Evolutionary conservation across 768 basidiomycete species (phyloP), one percentile per base, ranked within the genome.

Genomic region (Termitomyces sp.): DNA sequence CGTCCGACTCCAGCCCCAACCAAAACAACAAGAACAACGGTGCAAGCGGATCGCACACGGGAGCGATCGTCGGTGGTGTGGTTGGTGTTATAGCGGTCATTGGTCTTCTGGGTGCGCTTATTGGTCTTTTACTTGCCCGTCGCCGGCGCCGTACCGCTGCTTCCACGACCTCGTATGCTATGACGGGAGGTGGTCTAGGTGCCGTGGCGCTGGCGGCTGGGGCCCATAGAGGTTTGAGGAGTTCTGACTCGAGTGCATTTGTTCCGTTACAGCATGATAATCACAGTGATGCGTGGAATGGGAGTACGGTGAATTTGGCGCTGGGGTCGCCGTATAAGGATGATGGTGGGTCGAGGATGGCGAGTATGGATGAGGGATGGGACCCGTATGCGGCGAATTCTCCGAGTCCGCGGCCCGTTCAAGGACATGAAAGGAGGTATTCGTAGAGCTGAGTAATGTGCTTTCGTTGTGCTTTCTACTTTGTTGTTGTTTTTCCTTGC

Each of bases 161-260:
- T 31, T 68, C 66, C 8, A 60, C 69, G 17, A 59, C 66, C 12
- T 65, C 68, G 44, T 72, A 69, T 46, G 65, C 49, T 31, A 63
- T 63, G 69, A 59, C 57, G 42, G 61, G 44, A 47, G 58, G 55
- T 16, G 66, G 65, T 14, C 49, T 29, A 12, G 63, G 61, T 51
- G 35, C 44, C 19, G 59, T 55, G 53, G 45, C 37, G 34, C 42
- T 51, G 37, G 58, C 43, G 52, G 55, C 63, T 23, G 73, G 71
- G 25, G 68, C 63, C 41, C 64, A 55, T 23, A 63, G 70, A 27
- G 77, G 68, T 54, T 62, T 67, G 54, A 73, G 84, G 40, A 71
- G 71, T 71, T 85, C 85, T 60, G 82, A 87, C 72, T 83, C 85
- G 64, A 86, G 84, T 60, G 81, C 86, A 35, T 89, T 90, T 65